Conservation (phyloP, 1,284 basidiomycete species). For the Lentinus polychrous region DNA sequence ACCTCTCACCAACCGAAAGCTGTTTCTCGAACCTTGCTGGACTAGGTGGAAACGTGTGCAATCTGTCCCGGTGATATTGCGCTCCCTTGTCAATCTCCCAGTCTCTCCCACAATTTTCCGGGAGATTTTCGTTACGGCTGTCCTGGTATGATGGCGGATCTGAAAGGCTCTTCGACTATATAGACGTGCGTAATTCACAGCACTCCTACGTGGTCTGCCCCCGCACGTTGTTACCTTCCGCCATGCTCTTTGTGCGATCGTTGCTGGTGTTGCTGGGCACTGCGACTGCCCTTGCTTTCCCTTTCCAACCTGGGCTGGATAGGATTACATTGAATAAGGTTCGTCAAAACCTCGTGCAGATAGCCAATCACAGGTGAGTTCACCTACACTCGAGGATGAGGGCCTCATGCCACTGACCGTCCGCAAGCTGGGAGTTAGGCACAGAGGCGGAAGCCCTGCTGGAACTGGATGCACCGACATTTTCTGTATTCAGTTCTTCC, state of each 20-base stretch:
- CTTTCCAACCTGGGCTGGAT: conserved; percentile 13
- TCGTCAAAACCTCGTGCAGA: conserved; percentile 18
- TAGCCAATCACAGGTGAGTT: conserved; percentile 25
- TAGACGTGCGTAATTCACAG: background rate
- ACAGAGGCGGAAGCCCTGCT: conserved; percentile 57
- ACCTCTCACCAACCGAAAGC: too few species aligned
- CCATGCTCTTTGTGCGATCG: background rate
- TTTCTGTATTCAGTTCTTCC: conserved; percentile 45
- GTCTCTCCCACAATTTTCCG: too few species aligned
- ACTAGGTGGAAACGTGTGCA: too few species aligned
- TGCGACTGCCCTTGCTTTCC: background rate
- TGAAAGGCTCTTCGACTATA: too few species aligned
- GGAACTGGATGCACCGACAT: conserved; percentile 48
- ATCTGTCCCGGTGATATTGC: too few species aligned
- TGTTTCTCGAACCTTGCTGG: too few species aligned
- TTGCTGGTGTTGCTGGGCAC: conserved; percentile 1
- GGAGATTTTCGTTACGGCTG: too few species aligned
- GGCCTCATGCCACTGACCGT: background rate
- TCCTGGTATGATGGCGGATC: too few species aligned
- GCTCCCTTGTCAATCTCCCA: too few species aligned
- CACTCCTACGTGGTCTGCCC: background rate
- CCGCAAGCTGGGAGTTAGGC: conserved; percentile 64
- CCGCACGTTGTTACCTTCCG: background rate
- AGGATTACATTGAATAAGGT: conserved; percentile 16
- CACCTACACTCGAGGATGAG: background rate